Percentiles rank a stretch among this genome's conserved stretches.
phyloP scores from a whole-genome alignment of 352 stramenopile genomes.

The Globisporangium ultimum region DNA sequence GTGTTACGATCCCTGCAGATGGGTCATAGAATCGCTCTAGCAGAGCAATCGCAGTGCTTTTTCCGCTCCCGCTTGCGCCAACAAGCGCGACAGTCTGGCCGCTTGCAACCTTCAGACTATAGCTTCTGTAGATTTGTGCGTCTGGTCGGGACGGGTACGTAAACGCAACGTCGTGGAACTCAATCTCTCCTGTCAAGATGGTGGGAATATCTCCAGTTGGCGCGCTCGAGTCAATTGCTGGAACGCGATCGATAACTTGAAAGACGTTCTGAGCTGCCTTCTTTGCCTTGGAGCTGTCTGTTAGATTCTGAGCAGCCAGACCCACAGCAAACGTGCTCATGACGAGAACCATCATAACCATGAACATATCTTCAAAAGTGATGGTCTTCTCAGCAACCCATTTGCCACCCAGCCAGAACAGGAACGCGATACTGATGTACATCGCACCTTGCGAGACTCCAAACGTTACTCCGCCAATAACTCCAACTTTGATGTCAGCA shows the following conservation, averaged over 20 bases:
- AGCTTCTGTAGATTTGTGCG: slow-evolving; percentile 51
- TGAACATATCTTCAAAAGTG: slow-evolving; percentile 71
- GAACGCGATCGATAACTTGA: slow-evolving; percentile 25
- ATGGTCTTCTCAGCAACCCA: slow-evolving; percentile 51
- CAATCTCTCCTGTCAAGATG: slow-evolving; percentile 24
- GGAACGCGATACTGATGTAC: slow-evolving; percentile 57
- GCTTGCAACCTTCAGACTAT: slow-evolving; percentile 58
- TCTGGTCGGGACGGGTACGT: slow-evolving; percentile 46
- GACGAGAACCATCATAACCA: slow-evolving; percentile 69
- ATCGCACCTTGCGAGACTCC: slow-evolving; percentile 71
- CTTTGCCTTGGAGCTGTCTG: slow-evolving; percentile 27
- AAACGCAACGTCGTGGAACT: slow-evolving; percentile 35
- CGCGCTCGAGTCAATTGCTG: slow-evolving; percentile 22
- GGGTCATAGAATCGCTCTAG: slow-evolving; percentile 78
- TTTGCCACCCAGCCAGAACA: slow-evolving; percentile 69
- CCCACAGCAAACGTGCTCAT: slow-evolving; percentile 36
- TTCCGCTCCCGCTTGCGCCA: slow-evolving; percentile 74
- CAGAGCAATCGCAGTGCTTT: slow-evolving; percentile 74
- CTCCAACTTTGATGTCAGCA: slow-evolving; percentile 17
- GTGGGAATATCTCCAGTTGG: slow-evolving; percentile 11
- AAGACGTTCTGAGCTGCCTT: slow-evolving; percentile 28
- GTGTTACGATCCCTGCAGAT: slow-evolving; percentile 8
- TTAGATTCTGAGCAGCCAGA: slow-evolving; percentile 17
- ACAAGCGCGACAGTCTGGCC: slow-evolving; percentile 12
- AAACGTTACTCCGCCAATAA: slow-evolving; percentile 57